Evolutionary conservation across 2,329 filamentous ascomycete species (phyloP).

Genomic region (Fonsecaea multimorphosa): DNA sequence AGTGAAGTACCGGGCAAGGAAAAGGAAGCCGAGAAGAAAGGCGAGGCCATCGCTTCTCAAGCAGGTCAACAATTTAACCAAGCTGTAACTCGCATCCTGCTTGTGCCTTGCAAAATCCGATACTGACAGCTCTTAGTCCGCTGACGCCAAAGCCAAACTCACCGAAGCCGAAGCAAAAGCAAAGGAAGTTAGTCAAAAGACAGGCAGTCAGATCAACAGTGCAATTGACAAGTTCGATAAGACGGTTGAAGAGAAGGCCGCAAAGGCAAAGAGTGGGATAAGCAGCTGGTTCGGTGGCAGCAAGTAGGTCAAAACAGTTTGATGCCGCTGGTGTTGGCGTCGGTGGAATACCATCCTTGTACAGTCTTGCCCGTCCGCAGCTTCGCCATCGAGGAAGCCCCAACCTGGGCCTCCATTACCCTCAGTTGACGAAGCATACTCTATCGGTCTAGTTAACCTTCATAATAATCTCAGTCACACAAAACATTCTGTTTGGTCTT

Average conservation of each 20-base stretch:
- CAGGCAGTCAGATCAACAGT: slow-evolving; percentile 56
- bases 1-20: slow-evolving; percentile 67
- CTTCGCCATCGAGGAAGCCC: not conserved
- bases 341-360: slow-evolving; percentile 22
- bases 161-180: slow-evolving; percentile 65
- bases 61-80: slow-evolving; percentile 71
- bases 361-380: slow-evolving; percentile 8
- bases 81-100: slow-evolving; percentile 61
- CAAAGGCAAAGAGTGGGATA: slow-evolving; percentile 82
- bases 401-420: slow-evolving; percentile 9
- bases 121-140: slow-evolving; percentile 41
- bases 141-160: slow-evolving; percentile 56
- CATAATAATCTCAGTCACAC: not conserved
- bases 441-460: not conserved
- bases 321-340: slow-evolving; percentile 20
- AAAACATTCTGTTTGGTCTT: not conserved
- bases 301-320: slow-evolving; percentile 38
- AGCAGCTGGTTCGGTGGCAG: slow-evolving; percentile 80
- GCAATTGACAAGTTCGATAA: slow-evolving; percentile 79
- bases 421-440: not conserved
- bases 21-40: slow-evolving; percentile 69
- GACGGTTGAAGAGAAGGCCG: slow-evolving; percentile 76
- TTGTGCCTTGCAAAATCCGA: not conserved
- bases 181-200: slow-evolving; percentile 74
- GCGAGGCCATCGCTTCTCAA: slow-evolving; percentile 65